Base-by-base conservation (phyloP, 441 rosid genomes). In the Hypseocharis bilobata region DNA sequence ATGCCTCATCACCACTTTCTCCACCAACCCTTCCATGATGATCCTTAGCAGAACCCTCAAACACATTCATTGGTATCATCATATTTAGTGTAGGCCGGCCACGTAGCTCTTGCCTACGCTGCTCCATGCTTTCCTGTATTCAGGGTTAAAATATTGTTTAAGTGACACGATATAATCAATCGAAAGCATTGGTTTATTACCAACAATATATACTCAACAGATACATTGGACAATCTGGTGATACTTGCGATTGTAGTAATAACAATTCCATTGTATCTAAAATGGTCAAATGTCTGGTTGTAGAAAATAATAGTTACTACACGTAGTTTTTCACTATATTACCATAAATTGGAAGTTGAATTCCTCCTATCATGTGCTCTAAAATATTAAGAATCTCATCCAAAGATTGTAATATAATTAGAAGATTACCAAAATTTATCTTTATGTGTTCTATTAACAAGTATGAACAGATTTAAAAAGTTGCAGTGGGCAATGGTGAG, bases 121-220 rank as follows among this genome's bases (percentile, higher is more conserved):
- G 98, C 82, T 94, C 99, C 87, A 91, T 87, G 80, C 99, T 94
- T 74, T 94, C 98, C 96, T 94, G 96, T 74, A 76, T 47, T 69
- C 73, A 34, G 49, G 63, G 59, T 54, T 20, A 11, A 60, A 58
- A 45, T 40, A 42, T 34, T 2, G 10, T 34, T n/a, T n/a, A n/a
- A n/a, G 11, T 34, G 11, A 6, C 1, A 0, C 0, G 2, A 23
- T 52, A n/a, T n/a, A 52, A 52, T 11, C 58, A 23, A 6, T 6
- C 23, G 27, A 19, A 49, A 49, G 3, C 4, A 7, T 30, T 3
- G 4, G 1, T 0, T 30, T 30, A 45, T 16, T n/a, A n/a, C 16
- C 52, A 2, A 45, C 16, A 22, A 45, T 16, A 45, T n/a, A 16
- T 45, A 0, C 1, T 16, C 52, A n/a, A 45, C 7, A 5, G 52